These are phyloP conservation scores for Porpolomopsis calyptriformis DNA, from an alignment of 768 basidiomycete species.

Conservation along the genomic window DNA sequence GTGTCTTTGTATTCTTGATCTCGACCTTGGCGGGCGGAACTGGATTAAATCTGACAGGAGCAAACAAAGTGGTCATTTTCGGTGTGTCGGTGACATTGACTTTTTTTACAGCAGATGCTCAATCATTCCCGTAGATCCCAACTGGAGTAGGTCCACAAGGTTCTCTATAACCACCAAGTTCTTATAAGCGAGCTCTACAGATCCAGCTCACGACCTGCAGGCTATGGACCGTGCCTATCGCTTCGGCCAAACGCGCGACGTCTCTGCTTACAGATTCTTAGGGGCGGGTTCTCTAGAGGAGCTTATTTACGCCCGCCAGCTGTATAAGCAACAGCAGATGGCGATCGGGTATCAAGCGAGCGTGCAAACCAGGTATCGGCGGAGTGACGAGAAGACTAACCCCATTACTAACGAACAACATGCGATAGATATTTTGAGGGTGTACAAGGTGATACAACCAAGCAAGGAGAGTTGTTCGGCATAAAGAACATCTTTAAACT, in stretches of 20 bases:
- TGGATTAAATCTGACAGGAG: constrained; percentile 81
- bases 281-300: constrained; percentile 86
- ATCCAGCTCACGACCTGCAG: constrained; percentile 91
- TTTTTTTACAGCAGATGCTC: background rate
- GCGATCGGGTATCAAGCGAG: constrained; percentile 81
- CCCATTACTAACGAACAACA: background rate
- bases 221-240: constrained; percentile 84
- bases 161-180: constrained; percentile 4
- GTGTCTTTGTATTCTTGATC: constrained; percentile 75
- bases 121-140: constrained; percentile 51
- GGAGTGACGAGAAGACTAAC: background rate
- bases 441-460: constrained; percentile 63
- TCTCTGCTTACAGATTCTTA: constrained; percentile 71
- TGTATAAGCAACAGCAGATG: constrained; percentile 93
- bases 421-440: constrained; percentile 62
- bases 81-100: constrained; percentile 34
- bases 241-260: constrained; percentile 80
- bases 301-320: constrained; percentile 77
- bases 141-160: constrained; percentile 66
- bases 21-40: constrained; percentile 89
- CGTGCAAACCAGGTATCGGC: constrained; percentile 59
- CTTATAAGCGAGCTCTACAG: constrained; percentile 25
- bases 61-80: constrained; percentile 92
- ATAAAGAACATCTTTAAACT: constrained; percentile 77
- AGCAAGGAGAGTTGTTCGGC: constrained; percentile 79